Conservation (phyloP, 148 eudicot genomes). For the Fallopia convolvulus region DNA sequence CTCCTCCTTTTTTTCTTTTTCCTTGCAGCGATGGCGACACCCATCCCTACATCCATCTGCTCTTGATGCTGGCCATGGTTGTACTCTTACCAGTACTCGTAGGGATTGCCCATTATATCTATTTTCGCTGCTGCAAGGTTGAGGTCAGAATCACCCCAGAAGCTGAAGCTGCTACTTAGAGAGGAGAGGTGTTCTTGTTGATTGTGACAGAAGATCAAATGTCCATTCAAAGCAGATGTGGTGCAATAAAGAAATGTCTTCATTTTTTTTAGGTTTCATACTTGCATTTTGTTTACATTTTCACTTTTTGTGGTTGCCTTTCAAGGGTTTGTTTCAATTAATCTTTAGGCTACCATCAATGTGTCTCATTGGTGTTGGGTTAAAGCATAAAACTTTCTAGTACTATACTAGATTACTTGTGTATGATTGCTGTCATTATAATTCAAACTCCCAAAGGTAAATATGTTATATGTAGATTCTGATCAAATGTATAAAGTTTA, state of each 20-base stretch:
- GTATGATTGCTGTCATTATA: not conserved
- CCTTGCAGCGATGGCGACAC: too few relatives aligned
- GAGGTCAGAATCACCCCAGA: too few relatives aligned
- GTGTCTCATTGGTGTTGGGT: constrained; percentile 5
- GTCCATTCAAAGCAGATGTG: not conserved
- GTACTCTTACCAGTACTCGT: too few relatives aligned
- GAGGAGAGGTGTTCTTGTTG: constrained; percentile 1
- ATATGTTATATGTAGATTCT: not conserved
- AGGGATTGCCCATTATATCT: too few relatives aligned
- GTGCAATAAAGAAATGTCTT: constrained; percentile 7
- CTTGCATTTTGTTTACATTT: not conserved
- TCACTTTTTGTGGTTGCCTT: not conserved
- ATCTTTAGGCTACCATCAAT: not conserved
- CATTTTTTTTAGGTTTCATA: not conserved
- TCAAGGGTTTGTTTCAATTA: not conserved
- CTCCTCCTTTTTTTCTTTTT: too few relatives aligned
- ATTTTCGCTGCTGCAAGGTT: too few relatives aligned
- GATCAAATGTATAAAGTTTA: not conserved
- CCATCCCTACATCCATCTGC: too few relatives aligned
- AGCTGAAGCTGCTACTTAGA: too few relatives aligned
- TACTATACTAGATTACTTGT: not conserved
- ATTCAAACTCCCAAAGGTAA: not conserved
- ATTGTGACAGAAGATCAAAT: constrained; percentile 12
- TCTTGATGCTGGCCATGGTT: too few relatives aligned
- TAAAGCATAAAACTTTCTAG: not conserved